A percentile compares a stretch with the other conserved stretches of the same genome.
Conservation (phyloP, 2,329 filamentous ascomycete species). For the Monilinia polystroma region DNA sequence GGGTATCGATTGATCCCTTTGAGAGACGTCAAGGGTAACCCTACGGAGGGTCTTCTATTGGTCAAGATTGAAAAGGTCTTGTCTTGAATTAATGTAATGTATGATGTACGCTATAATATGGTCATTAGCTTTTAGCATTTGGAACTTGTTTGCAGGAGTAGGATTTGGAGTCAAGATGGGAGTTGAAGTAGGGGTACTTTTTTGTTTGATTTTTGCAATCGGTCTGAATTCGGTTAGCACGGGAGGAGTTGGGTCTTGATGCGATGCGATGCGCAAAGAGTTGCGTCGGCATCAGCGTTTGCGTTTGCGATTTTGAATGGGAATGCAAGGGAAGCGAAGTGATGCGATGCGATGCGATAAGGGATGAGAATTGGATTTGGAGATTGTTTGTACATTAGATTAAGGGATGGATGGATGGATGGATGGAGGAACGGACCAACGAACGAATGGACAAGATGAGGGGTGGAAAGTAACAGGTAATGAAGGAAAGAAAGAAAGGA, state of each 20-base stretch:
- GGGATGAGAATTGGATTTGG: no score
- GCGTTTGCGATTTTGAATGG: no score
- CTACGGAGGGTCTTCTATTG: slow-evolving; percentile 68
- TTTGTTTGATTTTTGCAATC: background rate
- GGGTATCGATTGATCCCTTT: slow-evolving; percentile 79
- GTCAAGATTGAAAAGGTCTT: slow-evolving; percentile 66
- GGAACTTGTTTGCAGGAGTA: slow-evolving; percentile 1
- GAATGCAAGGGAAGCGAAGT: no score
- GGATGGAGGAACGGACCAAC: background rate
- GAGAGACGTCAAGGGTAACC: slow-evolving; percentile 64
- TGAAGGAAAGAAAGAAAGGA: background rate
- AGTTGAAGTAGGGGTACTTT: background rate
- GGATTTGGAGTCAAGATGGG: background rate
- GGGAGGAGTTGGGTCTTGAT: background rate
- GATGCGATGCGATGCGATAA: no score
- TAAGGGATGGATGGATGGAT: background rate
- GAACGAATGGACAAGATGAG: background rate
- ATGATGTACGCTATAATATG: slow-evolving; percentile 4
- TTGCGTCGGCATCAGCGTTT: background rate
- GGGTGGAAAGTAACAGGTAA: background rate
- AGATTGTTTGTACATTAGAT: background rate
- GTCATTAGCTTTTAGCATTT: background rate
- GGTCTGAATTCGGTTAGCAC: background rate
- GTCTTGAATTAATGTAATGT: slow-evolving; percentile 21
- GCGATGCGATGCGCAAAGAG: background rate